phyloP scores from a whole-genome alignment of 2,329 filamentous ascomycete species.

The Nemania abortiva region DNA sequence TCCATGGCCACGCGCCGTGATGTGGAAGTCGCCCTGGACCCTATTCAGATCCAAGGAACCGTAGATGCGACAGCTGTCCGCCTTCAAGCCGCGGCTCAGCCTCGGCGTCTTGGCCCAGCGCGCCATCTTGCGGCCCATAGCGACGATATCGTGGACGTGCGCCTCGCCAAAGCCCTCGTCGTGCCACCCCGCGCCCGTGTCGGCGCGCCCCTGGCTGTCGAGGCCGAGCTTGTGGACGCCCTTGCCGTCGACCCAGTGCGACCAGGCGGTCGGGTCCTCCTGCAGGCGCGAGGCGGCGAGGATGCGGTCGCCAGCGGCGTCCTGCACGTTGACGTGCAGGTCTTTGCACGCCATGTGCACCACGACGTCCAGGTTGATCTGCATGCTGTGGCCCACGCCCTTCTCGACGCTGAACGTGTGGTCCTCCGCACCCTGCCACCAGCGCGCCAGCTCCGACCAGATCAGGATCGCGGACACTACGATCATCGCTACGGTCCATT shows the following conservation, averaged over 20 bases:
- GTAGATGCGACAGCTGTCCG: constrained; percentile 88
- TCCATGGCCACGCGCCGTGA: constrained; percentile 95
- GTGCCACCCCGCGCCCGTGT: constrained; percentile 70
- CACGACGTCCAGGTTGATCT: constrained; percentile 96
- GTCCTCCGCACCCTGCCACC: constrained; percentile 85
- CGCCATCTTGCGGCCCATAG: constrained; percentile 71
- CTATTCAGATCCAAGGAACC: constrained; percentile 94
- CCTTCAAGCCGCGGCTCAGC: constrained; percentile 60
- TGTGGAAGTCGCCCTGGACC: constrained; percentile 98
- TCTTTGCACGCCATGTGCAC: constrained; percentile 88
- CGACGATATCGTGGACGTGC: constrained; percentile 92
- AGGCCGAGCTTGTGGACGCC: constrained; percentile 72
- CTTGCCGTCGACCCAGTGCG: constrained; percentile 80
- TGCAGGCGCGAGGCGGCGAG: constrained; percentile 80
- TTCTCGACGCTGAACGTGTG: constrained; percentile 96
- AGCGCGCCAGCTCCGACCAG: constrained; percentile 81
- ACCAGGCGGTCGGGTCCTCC: constrained; percentile 83
- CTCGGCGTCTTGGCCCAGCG: constrained; percentile 82
- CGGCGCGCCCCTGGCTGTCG: constrained; percentile 66
- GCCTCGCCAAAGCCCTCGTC: constrained; percentile 80
- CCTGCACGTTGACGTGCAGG: constrained; percentile 96
- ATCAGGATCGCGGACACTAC: constrained; percentile 80
- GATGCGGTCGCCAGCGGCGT: constrained; percentile 92
- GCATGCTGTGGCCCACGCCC: constrained; percentile 85
- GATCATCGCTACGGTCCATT: constrained; percentile 90